phyloP scores from a whole-genome alignment of 129 eudicot species.

The Helianthus tuberosus region DNA sequence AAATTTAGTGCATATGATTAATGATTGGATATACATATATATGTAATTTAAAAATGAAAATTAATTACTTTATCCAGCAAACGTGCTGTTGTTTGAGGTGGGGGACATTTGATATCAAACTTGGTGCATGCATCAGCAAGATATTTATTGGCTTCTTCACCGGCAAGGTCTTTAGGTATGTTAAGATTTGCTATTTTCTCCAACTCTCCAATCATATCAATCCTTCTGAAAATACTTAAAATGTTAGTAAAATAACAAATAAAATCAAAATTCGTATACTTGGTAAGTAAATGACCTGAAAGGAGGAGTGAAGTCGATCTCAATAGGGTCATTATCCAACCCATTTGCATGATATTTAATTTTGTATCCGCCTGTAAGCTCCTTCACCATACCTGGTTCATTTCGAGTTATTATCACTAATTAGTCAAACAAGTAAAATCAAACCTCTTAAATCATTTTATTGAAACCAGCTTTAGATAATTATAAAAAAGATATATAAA shows the following conservation, averaged over 20 bases:
- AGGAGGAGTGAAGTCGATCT: constrained; percentile 91
- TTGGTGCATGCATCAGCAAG: constrained; percentile 72
- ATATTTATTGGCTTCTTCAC: constrained; percentile 85
- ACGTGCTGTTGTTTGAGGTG: constrained; percentile 92
- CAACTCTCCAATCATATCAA: constrained; percentile 91
- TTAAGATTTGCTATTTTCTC: constrained; percentile 46
- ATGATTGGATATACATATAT: not conserved
- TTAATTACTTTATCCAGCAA: constrained; percentile 75
- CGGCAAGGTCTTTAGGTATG: constrained; percentile 85
- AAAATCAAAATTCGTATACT: not conserved
- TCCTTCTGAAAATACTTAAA: constrained; percentile 54
- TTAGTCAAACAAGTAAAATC: not conserved
- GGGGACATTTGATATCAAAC: constrained; percentile 80
- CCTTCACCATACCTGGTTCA: constrained; percentile 83
- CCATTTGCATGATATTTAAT: constrained; percentile 89
- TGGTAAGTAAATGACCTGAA: constrained; percentile 58
- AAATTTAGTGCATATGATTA: too few relatives aligned
- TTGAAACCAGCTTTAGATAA: not conserved
- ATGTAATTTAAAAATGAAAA: not conserved
- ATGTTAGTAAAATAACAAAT: not conserved
- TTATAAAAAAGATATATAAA: too few relatives aligned
- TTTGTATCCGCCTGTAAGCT: constrained; percentile 82
- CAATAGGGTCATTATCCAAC: constrained; percentile 66
- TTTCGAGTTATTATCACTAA: not conserved
- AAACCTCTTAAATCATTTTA: not conserved